phyloP scores from a whole-genome alignment of 371 early-diverging fungal genomes.

The Mucor piriformis region DNA sequence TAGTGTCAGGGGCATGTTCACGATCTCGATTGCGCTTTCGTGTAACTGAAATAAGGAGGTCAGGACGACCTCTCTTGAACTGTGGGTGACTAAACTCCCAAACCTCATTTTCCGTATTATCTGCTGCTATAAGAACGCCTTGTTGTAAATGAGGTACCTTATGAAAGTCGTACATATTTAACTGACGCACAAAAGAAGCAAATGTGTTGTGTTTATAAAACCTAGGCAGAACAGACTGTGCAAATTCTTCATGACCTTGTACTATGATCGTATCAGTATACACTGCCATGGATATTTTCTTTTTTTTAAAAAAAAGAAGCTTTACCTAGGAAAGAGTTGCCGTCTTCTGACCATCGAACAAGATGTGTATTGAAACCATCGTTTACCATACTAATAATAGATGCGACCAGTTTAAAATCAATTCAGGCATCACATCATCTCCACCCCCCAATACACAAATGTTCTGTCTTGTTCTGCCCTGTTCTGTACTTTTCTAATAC shows the following conservation, averaged over 20 bases:
- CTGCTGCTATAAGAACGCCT: constrained; percentile 59
- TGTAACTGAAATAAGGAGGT: constrained; percentile 50
- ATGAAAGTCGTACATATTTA: constrained; percentile 81
- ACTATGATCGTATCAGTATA: constrained; percentile 35
- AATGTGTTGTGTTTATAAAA: constrained; percentile 87
- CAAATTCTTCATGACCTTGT: constrained; percentile 73
- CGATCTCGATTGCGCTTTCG: constrained; percentile 52
- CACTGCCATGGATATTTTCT: no score
- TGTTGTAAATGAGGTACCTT: constrained; percentile 75
- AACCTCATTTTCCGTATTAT: constrained; percentile 28
- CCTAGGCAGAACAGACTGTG: constrained; percentile 70
- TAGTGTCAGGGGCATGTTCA: constrained; percentile 23
- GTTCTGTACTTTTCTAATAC: constrained; percentile 6
- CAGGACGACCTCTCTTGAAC: constrained; percentile 55
- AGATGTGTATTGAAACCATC: constrained; percentile 64
- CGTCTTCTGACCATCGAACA: constrained; percentile 77
- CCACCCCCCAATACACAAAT: neutral
- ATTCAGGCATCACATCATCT: neutral
- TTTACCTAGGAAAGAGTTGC: constrained; percentile 70
- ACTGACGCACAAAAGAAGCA: constrained; percentile 83
- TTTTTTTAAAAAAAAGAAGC: neutral
- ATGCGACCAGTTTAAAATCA: neutral
- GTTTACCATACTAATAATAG: constrained; percentile 66
- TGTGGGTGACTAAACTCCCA: constrained; percentile 63
- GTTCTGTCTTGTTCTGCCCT: constrained; percentile 8